These are phyloP conservation scores for Arabidopsis lyrata DNA, from an alignment of 441 rosid species.

Conservation along the genomic window DNA sequence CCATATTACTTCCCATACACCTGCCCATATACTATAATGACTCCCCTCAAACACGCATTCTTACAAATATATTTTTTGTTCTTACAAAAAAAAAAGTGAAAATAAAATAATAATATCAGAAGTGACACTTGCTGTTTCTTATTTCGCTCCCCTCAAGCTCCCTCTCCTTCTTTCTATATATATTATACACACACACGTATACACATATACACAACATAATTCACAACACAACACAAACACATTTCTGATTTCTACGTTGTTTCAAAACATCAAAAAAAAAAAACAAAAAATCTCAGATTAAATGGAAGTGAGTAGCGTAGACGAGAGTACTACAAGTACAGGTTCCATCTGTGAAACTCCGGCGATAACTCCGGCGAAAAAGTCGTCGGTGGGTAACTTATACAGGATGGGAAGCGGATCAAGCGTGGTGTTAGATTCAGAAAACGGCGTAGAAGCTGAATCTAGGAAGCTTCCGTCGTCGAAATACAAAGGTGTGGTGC, in stretches of 20 bases:
- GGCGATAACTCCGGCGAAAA: constrained; percentile 24
- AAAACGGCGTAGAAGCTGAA: constrained; percentile 82
- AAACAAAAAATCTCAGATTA: constrained; percentile 15
- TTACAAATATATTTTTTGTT: constrained; percentile 22
- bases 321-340: constrained; percentile 68
- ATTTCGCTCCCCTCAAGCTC: constrained; percentile 24
- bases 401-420: constrained; percentile 77
- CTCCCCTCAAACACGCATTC: constrained; percentile 43
- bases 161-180: constrained; percentile 31
- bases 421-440: constrained; percentile 72
- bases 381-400: constrained; percentile 55
- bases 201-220: constrained; percentile 7
- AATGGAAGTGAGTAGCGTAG: constrained; percentile 77
- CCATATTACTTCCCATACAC: constrained; percentile 48
- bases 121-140: constrained; percentile 43
- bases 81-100: constrained; percentile 31
- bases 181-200: constrained; percentile 4
- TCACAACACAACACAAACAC: constrained; percentile 14
- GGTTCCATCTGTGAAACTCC: constrained; percentile 50
- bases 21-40: constrained; percentile 48
- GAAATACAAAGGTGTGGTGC: constrained; percentile 91
- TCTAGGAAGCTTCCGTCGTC: constrained; percentile 94
- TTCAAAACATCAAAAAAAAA: not conserved
- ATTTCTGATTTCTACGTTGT: constrained; percentile 30
- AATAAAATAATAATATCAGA: constrained; percentile 22